Base-by-base conservation (phyloP, 495 filamentous ascomycete species). In the Bombardia bombarda region DNA sequence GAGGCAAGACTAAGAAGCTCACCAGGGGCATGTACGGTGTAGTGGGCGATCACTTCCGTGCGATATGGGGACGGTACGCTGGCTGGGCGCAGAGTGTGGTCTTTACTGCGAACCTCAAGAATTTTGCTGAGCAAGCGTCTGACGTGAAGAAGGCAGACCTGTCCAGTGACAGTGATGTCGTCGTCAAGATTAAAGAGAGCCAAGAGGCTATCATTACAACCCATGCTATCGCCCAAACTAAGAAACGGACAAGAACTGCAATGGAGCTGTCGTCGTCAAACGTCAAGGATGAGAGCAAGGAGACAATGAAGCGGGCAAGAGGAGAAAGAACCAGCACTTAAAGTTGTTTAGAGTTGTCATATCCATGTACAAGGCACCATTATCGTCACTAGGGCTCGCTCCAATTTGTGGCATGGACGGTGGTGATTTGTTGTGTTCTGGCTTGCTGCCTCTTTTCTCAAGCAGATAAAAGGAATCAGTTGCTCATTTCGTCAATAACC, bases 51-150 rank as follows among this genome's bases (percentile, higher is more conserved):
- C 82, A 92, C 54, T 97, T 97, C 61, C 77, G 92, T 23, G 77
- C 76, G 38, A 74, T 97, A 4, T 97, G 93, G 93, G 92, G 92
- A 0, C 78, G 82, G 24, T 86, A 97, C 51, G 92, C 92, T 8
- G 92, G 92, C 1, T 99, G 93, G 93, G 93, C 92, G 1, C 92
- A 99, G 62, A 90, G 83, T 30, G 93, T 98, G 14, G 73, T 99
- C 4, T 99, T 99, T 59, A 92, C 92, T 0, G 93, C 92, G 3
- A 89, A 99, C 59, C 63, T 99, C 35, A 84, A 80, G 57, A 79
- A 84, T 1, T 97, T 97, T 56, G 77, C 87, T 7, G 84, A 85
- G 60, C 72, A 65, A 58, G 69, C 46, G 16, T 70, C 66, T 7
- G n/a, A n/a, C n/a, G 70, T 60, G 3, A 30, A 16, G 20, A 69